Conservation (phyloP, 192 early-diverging fungal species). For the Phycomyces nitens region DNA sequence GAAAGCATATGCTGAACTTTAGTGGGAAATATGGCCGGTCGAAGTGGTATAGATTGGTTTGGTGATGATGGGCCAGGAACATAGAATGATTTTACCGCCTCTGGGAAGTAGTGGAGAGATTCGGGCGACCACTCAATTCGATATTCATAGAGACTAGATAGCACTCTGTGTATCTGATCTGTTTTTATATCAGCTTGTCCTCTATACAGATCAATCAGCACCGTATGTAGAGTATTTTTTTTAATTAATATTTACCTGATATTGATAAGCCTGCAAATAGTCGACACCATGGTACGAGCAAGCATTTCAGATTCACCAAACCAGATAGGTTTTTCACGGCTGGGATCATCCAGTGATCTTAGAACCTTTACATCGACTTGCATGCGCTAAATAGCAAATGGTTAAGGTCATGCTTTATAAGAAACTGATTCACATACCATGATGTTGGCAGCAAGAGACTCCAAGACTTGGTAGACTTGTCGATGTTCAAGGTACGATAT, state of each 20-base stretch:
- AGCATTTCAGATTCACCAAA: conserved; percentile 62
- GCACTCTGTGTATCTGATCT: conserved; percentile 43
- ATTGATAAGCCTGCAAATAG: conserved; percentile 52
- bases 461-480: conserved; percentile 63
- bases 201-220: conserved; percentile 13
- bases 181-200: conserved; percentile 50
- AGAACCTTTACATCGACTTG: conserved; percentile 50
- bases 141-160: conserved; percentile 46
- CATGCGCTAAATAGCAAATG: conserved; percentile 25
- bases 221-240: no score
- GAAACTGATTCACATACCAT: conserved; percentile 52
- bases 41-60: conserved; percentile 10
- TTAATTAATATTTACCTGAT: no score
- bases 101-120: conserved; percentile 51
- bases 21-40: conserved; percentile 11
- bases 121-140: conserved; percentile 53
- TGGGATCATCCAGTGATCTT: conserved; percentile 48
- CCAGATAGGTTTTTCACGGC: conserved; percentile 52
- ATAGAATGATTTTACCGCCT: conserved; percentile 45
- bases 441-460: conserved; percentile 59
- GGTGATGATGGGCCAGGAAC: conserved; percentile 10
- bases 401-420: conserved; percentile 10
- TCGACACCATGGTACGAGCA: conserved; percentile 49
- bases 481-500: conserved; percentile 61
- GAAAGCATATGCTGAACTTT: conserved; percentile 21